These are phyloP conservation scores for Paecilomyces dactylethromorphus DNA, from an alignment of 2,329 filamentous ascomycete genomes.

Conservation along the genomic window DNA sequence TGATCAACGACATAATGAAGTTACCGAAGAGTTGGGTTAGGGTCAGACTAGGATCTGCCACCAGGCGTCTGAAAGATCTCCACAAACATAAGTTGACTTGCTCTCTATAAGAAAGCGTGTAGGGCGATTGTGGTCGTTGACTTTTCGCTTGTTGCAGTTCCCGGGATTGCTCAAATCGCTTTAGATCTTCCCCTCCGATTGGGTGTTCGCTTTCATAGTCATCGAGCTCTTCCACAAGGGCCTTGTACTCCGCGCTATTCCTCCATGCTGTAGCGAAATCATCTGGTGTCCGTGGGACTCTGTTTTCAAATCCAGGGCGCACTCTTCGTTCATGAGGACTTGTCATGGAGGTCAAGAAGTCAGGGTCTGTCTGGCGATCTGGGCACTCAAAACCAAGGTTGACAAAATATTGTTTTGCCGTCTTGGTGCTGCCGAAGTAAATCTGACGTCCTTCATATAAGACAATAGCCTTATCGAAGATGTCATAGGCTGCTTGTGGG, in stretches of 20 bases:
- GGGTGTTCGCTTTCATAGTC: constrained; percentile 38
- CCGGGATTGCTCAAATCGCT: constrained; percentile 35
- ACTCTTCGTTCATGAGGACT: constrained; percentile 56
- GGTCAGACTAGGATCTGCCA: constrained; percentile 69
- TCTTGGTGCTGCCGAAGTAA: constrained; percentile 60
- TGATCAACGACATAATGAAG: constrained; percentile 67
- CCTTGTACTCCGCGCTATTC: constrained; percentile 42
- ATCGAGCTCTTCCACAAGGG: constrained; percentile 37
- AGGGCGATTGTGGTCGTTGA: constrained; percentile 65
- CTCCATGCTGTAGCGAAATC: constrained; percentile 59
- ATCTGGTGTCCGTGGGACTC: constrained; percentile 61
- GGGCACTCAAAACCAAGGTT: constrained; percentile 65
- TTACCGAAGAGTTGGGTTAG: constrained; percentile 62
- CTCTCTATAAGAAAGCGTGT: constrained; percentile 68
- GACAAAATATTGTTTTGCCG: constrained; percentile 62
- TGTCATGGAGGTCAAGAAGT: constrained; percentile 66
- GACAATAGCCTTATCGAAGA: constrained; percentile 67
- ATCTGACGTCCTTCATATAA: constrained; percentile 73
- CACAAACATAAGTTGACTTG: constrained; percentile 74
- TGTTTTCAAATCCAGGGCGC: constrained; percentile 54
- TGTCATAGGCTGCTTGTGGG: constrained; percentile 42
- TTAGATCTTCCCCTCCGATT: constrained; percentile 34
- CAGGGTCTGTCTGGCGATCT: constrained; percentile 60
- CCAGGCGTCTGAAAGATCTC: constrained; percentile 71
- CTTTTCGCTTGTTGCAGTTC: constrained; percentile 37